Base-by-base conservation (phyloP, 257 asterid species). In the Schizonepeta tenuifolia region DNA sequence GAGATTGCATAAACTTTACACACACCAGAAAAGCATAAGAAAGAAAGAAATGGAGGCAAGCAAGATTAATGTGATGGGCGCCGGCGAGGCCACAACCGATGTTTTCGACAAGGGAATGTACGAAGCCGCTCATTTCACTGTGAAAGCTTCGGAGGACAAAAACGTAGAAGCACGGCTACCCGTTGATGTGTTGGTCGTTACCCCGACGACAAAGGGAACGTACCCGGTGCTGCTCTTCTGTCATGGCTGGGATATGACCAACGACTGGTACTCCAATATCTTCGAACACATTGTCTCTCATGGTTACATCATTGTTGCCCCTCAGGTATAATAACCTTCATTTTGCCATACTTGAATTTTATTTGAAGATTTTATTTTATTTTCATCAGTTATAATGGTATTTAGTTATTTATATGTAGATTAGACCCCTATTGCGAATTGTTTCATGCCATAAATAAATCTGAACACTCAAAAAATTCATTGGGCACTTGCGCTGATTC, bases 261-360 rank as follows among this genome's bases (percentile, higher is more conserved):
- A 79, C 73, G 73, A 72, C 12, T 73, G 61, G 58, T 87, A 89
- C 69, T 55, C 80, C 62, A 65, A 59, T 35, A 84, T 89, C 67
- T 77, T 89, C 3, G n/a, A 44, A 20, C 88, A 81, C 56, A 77
- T 89, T 9, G 81, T 90, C 44, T 85, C 96, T 59, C 92, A 86
- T 49, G 88, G 86, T 74, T 86, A 79, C 77, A 81, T 85, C 8
- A 17, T 85, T 13, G 81, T 85, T 21, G 92, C 90, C 54, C 89
- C 95, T 60, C 72, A 78, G 90, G n/a, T 85, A 53, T 20, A 20
- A 53, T 20, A 20, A 7, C 36, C 7, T 31, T 4, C 36, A n/a
- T 31, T 5, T 53, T 53, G 11, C 20, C 6, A 15, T 47, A 18
- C 3, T 53, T 17, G 1, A 9, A 55, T 10, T 0, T 31, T 31